Evolutionary conservation across 2,329 filamentous ascomycete genomes (phyloP), one percentile per base, ranked within the genome.

Genomic region (Davidsoniella australis): DNA sequence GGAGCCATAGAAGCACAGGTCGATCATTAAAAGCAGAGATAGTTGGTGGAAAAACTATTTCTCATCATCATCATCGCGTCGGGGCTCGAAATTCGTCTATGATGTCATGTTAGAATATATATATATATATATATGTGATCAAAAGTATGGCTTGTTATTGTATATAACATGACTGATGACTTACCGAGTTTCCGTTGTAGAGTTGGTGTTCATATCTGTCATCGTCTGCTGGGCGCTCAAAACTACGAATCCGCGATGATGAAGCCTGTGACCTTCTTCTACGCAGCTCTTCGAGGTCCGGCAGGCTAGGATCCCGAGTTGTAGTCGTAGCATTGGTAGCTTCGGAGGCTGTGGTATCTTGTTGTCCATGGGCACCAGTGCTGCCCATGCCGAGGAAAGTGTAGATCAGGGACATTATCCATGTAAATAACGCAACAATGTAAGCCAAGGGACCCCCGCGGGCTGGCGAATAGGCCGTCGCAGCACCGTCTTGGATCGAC

Each of bases 131-230:
- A 9, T 33, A 12, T 10, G 17, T 20, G 16, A 16, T 23, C 4
- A 23, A 23, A 23, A 4, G 20, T 20, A 20, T 20, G 20, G 20
- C 20, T 23, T 23, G 20, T 23, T 23, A 5, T 20, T 4, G 20
- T 23, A 23, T 23, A 23, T 23, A 5, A 23, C 20, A 5, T 23
- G 20, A 16, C 10, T n/a, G 9, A 46, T 8, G n/a, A 66, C 76
- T 64, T 68, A 88, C 84, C 61, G 85, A 85, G 59, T 94, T 95
- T 1, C 88, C 88, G 59, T 95, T 95, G 60, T 95, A 94, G 43
- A 93, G 74, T 59, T 93, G 81, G 41, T 78, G 73, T 54, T 80
- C 71, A 49, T 73, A 64, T 48, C 69, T 68, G 38, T 70, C 67
- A 39, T 70, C 67, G 53, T 74, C 68, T 38, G 44, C 45, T 6